Base-by-base conservation (phyloP, 2,329 filamentous ascomycete species). In the Alternaria gansuensis region DNA sequence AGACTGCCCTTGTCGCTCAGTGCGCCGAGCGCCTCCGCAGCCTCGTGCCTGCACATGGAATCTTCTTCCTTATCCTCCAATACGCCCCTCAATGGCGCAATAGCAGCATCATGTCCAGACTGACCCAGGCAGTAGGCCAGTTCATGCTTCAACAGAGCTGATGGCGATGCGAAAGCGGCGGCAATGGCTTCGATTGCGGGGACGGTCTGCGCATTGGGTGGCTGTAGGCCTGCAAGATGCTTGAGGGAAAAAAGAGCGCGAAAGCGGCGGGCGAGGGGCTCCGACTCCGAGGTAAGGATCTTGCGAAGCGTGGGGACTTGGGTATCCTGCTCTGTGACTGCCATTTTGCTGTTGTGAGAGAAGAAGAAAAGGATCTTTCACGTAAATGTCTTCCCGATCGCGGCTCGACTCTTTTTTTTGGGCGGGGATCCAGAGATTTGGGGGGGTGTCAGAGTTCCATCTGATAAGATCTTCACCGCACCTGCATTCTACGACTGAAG, bases 231-330 rank as follows among this genome's bases (percentile, higher is more conserved):
- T 46, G 95, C 94, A 60, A 98, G 83, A 77, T 98, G 91, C 82
- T 99, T 99, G 60, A 99, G 88, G 17, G 94, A 97, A 83, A 99
- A 99, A 69, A 99, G 90, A 41, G 95, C 94, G 71, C 95, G 92
- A 81, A 98, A 99, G 64, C 95, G 92, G 64, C 92, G 85, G 37
- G 93, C 90, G 54, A 99, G 90, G 44, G 93, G 88, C 62, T 91
- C 90, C 13, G 85, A 81, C 81, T 98, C 95, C 48, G 90, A 90
- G 70, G 85, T 89, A 60, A 99, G 87, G 59, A 89, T 90, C 72
- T 90, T 85, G 73, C 92, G 89, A 51, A 96, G 85, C 58, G 84
- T 81, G 56, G 82, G 72, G 67, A 92, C 84, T 44, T 86, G 88
- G 10, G 80, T 68, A 36, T 70, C 66, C 51, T 69, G 59, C 29